Conservation (phyloP, 768 basidiomycete species). For the Kwoniella europaea region DNA sequence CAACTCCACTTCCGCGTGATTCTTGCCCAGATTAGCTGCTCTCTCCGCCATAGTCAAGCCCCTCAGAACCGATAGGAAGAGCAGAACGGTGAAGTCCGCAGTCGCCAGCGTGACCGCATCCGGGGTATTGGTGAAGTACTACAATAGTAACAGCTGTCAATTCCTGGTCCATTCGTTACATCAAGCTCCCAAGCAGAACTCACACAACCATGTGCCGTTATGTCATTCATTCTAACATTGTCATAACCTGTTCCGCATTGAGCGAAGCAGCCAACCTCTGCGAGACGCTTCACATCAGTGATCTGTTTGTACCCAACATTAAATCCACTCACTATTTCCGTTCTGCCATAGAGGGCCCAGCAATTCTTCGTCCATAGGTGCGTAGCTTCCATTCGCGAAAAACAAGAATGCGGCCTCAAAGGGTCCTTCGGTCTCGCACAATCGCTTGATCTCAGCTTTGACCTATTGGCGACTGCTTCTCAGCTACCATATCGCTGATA, state of each 20-base stretch:
- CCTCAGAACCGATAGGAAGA: constrained; percentile 34
- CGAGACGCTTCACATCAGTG: background rate
- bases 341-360: constrained; percentile 31
- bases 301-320: no score
- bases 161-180: background rate
- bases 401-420: constrained; percentile 38
- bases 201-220: constrained; percentile 25
- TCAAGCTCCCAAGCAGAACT: background rate
- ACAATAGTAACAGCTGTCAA: background rate
- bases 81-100: constrained; percentile 40
- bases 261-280: constrained; percentile 35
- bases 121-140: constrained; percentile 45
- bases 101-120: constrained; percentile 42
- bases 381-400: constrained; percentile 31
- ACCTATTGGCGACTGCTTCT: constrained; percentile 11
- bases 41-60: constrained; percentile 28
- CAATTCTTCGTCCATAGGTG: constrained; percentile 39
- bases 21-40: constrained; percentile 23
- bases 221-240: constrained; percentile 26
- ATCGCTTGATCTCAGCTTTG: constrained; percentile 16
- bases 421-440: constrained; percentile 27
- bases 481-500: background rate
- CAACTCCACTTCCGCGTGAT: constrained; percentile 35
- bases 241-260: constrained; percentile 43
- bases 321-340: constrained; percentile 29